Evolutionary conservation across 768 basidiomycete species (phyloP).

Genomic region (Steccherinum ochraceum): DNA sequence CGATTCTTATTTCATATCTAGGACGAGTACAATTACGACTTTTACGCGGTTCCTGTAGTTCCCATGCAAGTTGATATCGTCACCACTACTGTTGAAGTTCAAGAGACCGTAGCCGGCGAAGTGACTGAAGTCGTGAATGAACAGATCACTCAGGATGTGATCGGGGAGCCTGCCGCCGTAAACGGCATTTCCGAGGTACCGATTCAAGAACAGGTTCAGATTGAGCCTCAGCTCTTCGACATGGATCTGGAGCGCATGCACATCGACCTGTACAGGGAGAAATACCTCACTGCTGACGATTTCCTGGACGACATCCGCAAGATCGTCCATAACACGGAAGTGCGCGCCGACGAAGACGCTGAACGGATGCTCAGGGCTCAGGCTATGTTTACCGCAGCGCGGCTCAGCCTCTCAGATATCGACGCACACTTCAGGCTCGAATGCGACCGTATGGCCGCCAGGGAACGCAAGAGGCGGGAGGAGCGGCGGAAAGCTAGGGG

Average conservation of each 20-base stretch:
- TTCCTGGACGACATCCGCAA: conserved; percentile 81
- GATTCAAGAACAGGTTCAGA: conserved; percentile 29
- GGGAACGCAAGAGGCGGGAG: conserved; percentile 62
- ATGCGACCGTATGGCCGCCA: conserved; percentile 80
- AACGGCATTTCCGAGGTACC: conserved; percentile 15
- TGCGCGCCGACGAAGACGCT: conserved; percentile 51
- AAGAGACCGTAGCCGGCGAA: conserved; percentile 32
- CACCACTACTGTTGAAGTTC: conserved; percentile 32
- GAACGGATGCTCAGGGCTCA: conserved; percentile 80
- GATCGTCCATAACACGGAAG: conserved; percentile 70
- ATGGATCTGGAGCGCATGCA: conserved; percentile 95
- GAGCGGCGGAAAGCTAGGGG: conserved; percentile 31
- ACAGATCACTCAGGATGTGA: conserved; percentile 18
- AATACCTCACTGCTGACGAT: conserved; percentile 82
- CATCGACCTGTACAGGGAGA: conserved; percentile 71
- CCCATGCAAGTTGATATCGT: conserved; percentile 28
- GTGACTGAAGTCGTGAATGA: conserved; percentile 38
- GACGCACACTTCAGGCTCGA: conserved; percentile 73
- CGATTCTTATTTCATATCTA: conserved; percentile 21
- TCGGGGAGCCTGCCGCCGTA: conserved; percentile 29
- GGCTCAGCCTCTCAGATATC: conserved; percentile 84
- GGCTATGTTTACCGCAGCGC: conserved; percentile 80
- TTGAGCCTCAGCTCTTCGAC: conserved; percentile 56
- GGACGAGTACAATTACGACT: conserved; percentile 71
- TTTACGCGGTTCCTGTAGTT: conserved; percentile 18